Conservation (phyloP, 805 yeast species). For the Clavispora santaluciae region DNA sequence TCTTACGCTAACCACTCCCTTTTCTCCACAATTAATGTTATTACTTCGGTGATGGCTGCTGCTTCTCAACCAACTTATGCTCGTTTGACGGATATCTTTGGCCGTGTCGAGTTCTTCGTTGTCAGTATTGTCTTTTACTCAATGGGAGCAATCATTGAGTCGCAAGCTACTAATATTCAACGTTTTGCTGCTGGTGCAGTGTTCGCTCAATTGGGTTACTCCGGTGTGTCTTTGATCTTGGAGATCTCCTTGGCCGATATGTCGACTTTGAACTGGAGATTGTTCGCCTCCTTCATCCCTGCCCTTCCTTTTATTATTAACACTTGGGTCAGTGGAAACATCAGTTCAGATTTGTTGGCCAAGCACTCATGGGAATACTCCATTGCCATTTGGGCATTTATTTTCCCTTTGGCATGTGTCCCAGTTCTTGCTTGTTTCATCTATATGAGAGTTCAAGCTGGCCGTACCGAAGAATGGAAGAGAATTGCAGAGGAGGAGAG, state of each 20-base stretch:
- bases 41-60: conserved; percentile 57
- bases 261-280: conserved; percentile 67
- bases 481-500: conserved; percentile 37
- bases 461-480: conserved; percentile 48
- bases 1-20: conserved; percentile 52
- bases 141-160: conserved; percentile 60
- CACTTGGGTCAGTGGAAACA: conserved; percentile 71
- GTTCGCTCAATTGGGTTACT: conserved; percentile 44
- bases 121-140: conserved; percentile 51
- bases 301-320: conserved; percentile 70
- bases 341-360: conserved; percentile 36
- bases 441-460: conserved; percentile 54
- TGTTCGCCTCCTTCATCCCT: conserved; percentile 59
- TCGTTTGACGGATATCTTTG: conserved; percentile 61
- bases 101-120: conserved; percentile 51
- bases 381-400: conserved; percentile 76
- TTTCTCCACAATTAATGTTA: conserved; percentile 54
- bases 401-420: conserved; percentile 60
- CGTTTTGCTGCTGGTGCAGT: conserved; percentile 65
- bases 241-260: conserved; percentile 61
- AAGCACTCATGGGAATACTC: conserved; percentile 62
- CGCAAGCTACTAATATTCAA: conserved; percentile 53
- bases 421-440: conserved; percentile 52
- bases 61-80: conserved; percentile 65
- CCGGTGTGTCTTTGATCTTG: conserved; percentile 55